A percentile compares a stretch with the other conserved stretches of the same genome.
Evolutionary conservation across 2,329 filamentous ascomycete genomes (phyloP).

Genomic region (Cladosporium sp.): DNA sequence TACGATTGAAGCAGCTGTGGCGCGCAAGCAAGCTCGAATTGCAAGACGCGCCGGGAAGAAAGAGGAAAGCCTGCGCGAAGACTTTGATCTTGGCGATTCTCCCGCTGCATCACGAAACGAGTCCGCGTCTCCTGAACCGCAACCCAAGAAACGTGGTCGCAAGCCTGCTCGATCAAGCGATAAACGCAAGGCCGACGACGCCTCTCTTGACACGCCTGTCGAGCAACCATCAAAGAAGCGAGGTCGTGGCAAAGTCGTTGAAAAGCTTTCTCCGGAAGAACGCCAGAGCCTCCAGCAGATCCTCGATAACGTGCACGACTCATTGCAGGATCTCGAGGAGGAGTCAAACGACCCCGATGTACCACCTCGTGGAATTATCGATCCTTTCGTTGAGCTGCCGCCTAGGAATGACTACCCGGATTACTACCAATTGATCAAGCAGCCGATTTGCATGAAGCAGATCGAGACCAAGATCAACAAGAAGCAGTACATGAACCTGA

Average conservation of each 20-base stretch:
- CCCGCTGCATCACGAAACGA: slow-evolving; percentile 77
- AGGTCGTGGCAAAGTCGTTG: slow-evolving; percentile 66
- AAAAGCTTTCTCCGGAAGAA: slow-evolving; percentile 66
- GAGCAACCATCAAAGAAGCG: slow-evolving; percentile 72
- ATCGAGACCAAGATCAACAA: slow-evolving; percentile 95
- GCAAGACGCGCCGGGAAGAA: slow-evolving; percentile 78
- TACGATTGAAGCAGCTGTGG: slow-evolving; percentile 86
- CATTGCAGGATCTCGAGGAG: slow-evolving; percentile 80
- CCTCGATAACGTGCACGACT: slow-evolving; percentile 73
- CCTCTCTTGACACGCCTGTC: slow-evolving; percentile 65
- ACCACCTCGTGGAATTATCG: slow-evolving; percentile 78
- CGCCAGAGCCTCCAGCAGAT: slow-evolving; percentile 78
- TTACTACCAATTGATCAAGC: slow-evolving; percentile 91
- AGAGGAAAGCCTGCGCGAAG: slow-evolving; percentile 56
- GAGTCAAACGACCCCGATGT: slow-evolving; percentile 61
- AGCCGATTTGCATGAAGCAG: slow-evolving; percentile 93
- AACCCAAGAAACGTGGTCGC: slow-evolving; percentile 76
- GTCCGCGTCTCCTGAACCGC: slow-evolving; percentile 70
- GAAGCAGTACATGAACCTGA: slow-evolving; percentile 81
- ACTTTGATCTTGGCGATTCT: slow-evolving; percentile 62
- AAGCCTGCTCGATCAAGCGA: slow-evolving; percentile 67
- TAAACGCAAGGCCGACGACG: slow-evolving; percentile 84
- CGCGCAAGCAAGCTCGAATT: slow-evolving; percentile 81
- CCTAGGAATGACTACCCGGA: slow-evolving; percentile 88
- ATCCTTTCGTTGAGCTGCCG: slow-evolving; percentile 89